Evolutionary conservation across 2,329 filamentous ascomycete genomes (phyloP), one percentile per base, ranked within the genome.

Genomic region (Ophiostoma perfectum): DNA sequence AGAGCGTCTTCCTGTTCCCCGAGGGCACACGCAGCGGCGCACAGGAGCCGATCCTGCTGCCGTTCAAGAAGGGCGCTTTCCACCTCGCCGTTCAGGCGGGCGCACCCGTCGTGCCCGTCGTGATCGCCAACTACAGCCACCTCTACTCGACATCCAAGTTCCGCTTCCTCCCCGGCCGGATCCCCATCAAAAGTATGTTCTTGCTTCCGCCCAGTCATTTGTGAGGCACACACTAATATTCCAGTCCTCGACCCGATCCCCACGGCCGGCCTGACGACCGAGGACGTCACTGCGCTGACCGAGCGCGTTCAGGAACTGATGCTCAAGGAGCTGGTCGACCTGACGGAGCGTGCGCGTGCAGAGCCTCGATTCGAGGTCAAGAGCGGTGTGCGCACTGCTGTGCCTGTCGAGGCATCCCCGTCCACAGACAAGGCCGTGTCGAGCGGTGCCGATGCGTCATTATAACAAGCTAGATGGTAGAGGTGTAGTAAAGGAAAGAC

Each of bases 61-160:
- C 93, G n/a, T 99, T 98, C 84, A 99, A 99, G 81, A 99, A 99
- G 83, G 95, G 95, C 70, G 95, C 94, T 64, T 99, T 99, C 80
- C 94, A 99, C 78, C 84, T 99, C 45, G 95, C 95, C 63, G 87
- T 99, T 27, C 91, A 98, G 82, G 94, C 94, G 2, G 90, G 92
- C 72, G 95, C 97, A 5, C 93, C 93, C 39, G 91, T 99, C 74
- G 89, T 99, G 3, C 95, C 95, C 0, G 85, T 96, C 47, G 89
- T 93, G 64, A 86, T 87, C 42, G 90, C 90, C 76, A 93, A 93
- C 79, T 94, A 94, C 78, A 88, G 88, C 73, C 86, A 92, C 76
- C 76, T 93, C 45, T 79, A 93, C 72, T 87, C 86, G 74, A 78
- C 88, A 73, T 88, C 88, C 79, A 81, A 82, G 62, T 76, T 86